Conservation (phyloP, 2,329 filamentous ascomycete species). For the Talaromyces sp. region DNA sequence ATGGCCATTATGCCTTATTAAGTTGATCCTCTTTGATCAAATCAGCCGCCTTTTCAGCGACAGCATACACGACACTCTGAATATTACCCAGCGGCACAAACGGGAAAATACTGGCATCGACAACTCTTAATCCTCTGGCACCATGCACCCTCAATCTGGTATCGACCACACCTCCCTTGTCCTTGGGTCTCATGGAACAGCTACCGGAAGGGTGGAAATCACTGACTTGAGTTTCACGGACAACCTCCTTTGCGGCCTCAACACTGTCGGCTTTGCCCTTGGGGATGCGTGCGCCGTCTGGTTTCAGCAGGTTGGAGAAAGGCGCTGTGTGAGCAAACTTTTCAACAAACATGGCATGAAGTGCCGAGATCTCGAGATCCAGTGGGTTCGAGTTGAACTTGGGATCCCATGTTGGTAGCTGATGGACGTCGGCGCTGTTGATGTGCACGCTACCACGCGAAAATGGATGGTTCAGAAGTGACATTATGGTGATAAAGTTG, state of each 20-base stretch:
- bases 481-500: constrained; percentile 15
- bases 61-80: constrained; percentile 36
- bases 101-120: constrained; percentile 48
- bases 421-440: neutral
- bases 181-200: constrained; percentile 32
- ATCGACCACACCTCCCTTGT: constrained; percentile 33
- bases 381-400: constrained; percentile 7
- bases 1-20: neutral
- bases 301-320: constrained; percentile 16
- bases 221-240: constrained; percentile 49
- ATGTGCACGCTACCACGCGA: constrained; percentile 18
- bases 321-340: constrained; percentile 11
- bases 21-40: constrained; percentile 32
- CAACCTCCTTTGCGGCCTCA: constrained; percentile 30
- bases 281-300: constrained; percentile 8
- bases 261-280: constrained; percentile 12
- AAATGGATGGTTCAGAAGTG: constrained; percentile 15
- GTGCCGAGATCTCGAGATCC: constrained; percentile 10
- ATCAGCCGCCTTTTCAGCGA: constrained; percentile 33
- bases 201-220: constrained; percentile 31
- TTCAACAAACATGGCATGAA: constrained; percentile 15
- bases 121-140: constrained; percentile 50
- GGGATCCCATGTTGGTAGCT: constrained; percentile 4
- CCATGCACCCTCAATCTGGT: constrained; percentile 31
- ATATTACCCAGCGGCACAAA: constrained; percentile 37